A percentile compares a stretch with the other conserved stretches of the same genome.
phyloP scores from a whole-genome alignment of 1,139 yeast species.

The Debaryomyces psychrophilus region DNA sequence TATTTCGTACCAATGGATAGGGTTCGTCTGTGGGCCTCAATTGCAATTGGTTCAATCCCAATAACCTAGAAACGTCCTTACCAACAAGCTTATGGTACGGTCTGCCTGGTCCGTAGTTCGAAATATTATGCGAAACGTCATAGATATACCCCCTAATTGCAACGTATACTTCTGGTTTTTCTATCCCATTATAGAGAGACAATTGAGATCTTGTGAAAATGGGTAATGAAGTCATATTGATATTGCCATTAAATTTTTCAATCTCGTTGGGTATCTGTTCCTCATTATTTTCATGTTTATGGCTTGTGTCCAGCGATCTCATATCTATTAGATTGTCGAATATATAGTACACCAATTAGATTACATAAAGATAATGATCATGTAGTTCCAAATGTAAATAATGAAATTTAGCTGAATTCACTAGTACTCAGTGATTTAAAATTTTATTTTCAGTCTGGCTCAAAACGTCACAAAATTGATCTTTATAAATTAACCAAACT shows the following conservation, averaged over 20 bases:
- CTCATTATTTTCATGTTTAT: background rate
- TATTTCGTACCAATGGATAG: conserved; percentile 16
- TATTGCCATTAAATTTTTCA: conserved; percentile 23
- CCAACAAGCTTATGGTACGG: conserved; percentile 76
- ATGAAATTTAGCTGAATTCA: no score
- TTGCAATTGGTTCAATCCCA: conserved; percentile 51
- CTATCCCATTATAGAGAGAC: conserved; percentile 36
- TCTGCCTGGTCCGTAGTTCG: conserved; percentile 75
- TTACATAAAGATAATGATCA: background rate
- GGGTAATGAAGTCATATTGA: conserved; percentile 33
- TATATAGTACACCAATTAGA: background rate
- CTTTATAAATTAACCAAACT: background rate
- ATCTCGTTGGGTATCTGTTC: conserved; percentile 22
- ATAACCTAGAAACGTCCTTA: conserved; percentile 73
- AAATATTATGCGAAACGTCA: conserved; percentile 68
- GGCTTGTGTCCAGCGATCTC: background rate
- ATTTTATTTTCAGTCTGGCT: background rate
- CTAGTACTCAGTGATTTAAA: no score
- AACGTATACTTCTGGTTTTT: conserved; percentile 54
- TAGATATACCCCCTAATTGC: conserved; percentile 76
- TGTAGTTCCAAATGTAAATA: background rate
- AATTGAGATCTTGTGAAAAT: conserved; percentile 40
- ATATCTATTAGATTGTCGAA: background rate
- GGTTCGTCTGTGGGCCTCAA: conserved; percentile 33
- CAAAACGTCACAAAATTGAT: conserved; percentile 6